A percentile compares a stretch with the other conserved stretches of the same genome.
Conservation (phyloP, 257 asterid species). For the Salvia hispanica region DNA sequence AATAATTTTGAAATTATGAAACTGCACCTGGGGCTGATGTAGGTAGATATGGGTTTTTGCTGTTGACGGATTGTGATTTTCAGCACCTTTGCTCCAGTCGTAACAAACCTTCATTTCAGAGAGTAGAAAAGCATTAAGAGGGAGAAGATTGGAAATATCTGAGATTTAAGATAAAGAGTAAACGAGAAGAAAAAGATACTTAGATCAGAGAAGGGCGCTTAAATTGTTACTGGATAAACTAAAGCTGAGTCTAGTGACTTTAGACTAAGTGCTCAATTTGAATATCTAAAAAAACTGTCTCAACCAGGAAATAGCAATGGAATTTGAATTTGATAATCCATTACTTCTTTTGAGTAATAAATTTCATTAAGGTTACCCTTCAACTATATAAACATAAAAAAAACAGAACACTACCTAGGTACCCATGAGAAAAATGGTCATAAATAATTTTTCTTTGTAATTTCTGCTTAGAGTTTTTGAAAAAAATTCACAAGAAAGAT, state of each 20-base stretch:
- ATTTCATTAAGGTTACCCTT: not conserved
- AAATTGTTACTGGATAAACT: no score
- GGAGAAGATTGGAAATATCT: not conserved
- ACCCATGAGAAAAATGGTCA: no score
- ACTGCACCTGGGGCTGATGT: conserved; percentile 77
- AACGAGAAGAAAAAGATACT: not conserved
- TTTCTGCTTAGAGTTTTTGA: no score
- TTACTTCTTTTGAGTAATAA: not conserved
- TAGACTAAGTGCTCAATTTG: conserved; percentile 2
- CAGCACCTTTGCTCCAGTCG: conserved; percentile 99
- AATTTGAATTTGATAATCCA: not conserved
- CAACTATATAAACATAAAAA: not conserved
- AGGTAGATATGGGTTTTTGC: conserved; percentile 72
- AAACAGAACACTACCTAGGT: no score
- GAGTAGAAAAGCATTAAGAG: not conserved
- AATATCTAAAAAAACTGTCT: not conserved
- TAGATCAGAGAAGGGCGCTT: not conserved
- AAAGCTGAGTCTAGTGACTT: not conserved
- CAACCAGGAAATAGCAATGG: not conserved
- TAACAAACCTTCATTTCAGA: conserved; percentile 64
- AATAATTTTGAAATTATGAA: not conserved
- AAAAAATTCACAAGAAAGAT: no score
- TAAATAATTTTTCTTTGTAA: no score
- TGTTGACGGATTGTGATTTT: conserved; percentile 87
- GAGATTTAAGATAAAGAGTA: not conserved